Percentiles rank a stretch among this genome's conserved stretches.
These are phyloP conservation scores for Trichoderma orchidacearum DNA, from an alignment of 495 filamentous ascomycete species.

Conservation along the genomic window DNA sequence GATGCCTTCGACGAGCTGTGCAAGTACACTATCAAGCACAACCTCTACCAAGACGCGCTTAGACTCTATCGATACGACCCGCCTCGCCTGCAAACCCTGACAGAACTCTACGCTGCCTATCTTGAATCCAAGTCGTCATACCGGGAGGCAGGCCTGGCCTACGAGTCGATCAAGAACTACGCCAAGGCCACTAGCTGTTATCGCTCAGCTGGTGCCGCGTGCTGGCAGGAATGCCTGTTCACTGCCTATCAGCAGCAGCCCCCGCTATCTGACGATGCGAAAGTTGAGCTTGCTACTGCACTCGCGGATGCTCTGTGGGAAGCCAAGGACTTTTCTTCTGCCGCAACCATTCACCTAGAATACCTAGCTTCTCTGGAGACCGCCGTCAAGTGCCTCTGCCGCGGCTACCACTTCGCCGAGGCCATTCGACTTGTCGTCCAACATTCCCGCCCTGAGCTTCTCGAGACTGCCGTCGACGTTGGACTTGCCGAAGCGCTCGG, in stretches of 20 bases:
- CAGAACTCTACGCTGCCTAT: constrained; percentile 61
- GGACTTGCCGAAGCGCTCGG: constrained; percentile 67
- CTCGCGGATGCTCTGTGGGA: constrained; percentile 65
- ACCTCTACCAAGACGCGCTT: constrained; percentile 64
- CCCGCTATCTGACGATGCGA: constrained; percentile 38
- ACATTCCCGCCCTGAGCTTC: constrained; percentile 27
- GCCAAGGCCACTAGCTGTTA: constrained; percentile 63
- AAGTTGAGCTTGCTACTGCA: constrained; percentile 47
- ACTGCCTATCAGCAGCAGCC: constrained; percentile 48
- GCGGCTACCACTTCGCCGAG: constrained; percentile 70
- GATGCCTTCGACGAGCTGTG: constrained; percentile 57
- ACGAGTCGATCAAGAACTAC: constrained; percentile 72
- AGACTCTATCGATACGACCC: constrained; percentile 73
- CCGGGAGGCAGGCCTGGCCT: constrained; percentile 75
- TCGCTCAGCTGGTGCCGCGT: constrained; percentile 50
- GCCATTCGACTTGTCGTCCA: constrained; percentile 55
- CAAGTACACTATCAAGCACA: constrained; percentile 62
- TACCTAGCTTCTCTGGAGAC: constrained; percentile 56
- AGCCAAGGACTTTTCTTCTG: constrained; percentile 64
- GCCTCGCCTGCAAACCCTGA: constrained; percentile 41
- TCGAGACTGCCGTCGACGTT: constrained; percentile 47
- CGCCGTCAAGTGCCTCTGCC: constrained; percentile 62
- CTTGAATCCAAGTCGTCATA: constrained; percentile 60
- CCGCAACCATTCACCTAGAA: constrained; percentile 68
- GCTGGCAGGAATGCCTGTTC: constrained; percentile 84